Percentiles rank a stretch among this genome's conserved stretches.
Conservation (phyloP, 2,329 filamentous ascomycete species). For the Neoascochyta sp. region DNA sequence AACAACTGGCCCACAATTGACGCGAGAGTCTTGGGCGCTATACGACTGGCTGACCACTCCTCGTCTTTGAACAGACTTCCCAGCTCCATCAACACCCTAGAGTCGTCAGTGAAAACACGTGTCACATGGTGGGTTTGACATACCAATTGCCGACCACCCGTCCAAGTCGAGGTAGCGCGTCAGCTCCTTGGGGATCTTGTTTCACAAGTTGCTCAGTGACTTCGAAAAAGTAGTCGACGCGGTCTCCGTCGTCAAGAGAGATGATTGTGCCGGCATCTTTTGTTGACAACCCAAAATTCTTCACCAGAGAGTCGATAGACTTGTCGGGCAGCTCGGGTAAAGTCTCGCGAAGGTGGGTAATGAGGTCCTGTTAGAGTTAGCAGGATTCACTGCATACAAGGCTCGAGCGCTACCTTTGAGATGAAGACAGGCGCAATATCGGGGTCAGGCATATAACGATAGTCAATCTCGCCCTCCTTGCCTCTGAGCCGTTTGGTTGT, state of each 20-base stretch:
- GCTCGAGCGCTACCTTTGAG: conserved; percentile 43
- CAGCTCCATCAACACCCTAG: conserved; percentile 51
- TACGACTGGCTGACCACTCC: conserved; percentile 41
- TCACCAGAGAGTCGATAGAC: conserved; percentile 60
- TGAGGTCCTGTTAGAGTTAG: conserved; percentile 51
- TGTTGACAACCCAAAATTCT: conserved; percentile 63
- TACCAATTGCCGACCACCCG: conserved; percentile 58
- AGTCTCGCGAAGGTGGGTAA: conserved; percentile 59
- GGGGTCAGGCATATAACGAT: conserved; percentile 97
- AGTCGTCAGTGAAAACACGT: conserved; percentile 2
- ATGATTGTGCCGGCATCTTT: conserved; percentile 84
- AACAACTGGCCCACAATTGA: conserved; percentile 43
- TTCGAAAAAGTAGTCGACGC: conserved; percentile 76
- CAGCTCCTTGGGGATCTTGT: conserved; percentile 22
- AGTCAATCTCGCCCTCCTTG: conserved; percentile 96
- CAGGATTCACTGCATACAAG: neutral
- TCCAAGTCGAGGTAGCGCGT: conserved; percentile 25
- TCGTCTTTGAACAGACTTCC: conserved; percentile 46
- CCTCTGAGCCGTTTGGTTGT: conserved; percentile 78
- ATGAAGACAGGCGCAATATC: conserved; percentile 80
- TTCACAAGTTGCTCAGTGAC: conserved; percentile 46
- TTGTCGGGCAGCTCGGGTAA: conserved; percentile 71
- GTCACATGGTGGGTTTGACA: conserved; percentile 3
- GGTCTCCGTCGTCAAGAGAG: conserved; percentile 70
- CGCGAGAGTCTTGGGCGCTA: conserved; percentile 42